Evolutionary conservation across 208 protist genomes (phyloP), one percentile per base, ranked within the genome.

Genomic region (Leishmania lainsoni): DNA sequence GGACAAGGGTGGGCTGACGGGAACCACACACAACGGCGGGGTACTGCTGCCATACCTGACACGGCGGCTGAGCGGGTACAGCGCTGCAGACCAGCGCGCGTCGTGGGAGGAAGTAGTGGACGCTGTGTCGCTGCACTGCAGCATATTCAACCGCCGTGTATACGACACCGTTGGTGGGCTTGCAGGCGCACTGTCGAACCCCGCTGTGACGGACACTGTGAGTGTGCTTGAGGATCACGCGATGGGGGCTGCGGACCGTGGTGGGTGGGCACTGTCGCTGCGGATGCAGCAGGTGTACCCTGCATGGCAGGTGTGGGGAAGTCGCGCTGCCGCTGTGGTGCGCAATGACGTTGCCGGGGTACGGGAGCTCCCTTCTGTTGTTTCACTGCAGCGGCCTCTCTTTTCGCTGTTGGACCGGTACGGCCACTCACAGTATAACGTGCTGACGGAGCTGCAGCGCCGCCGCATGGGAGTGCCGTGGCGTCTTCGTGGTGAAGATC

Each of bases 141-240:
- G 73, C 48, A 71, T 85, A 69, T 88, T 81, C 58, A 9, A 79
- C 81, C 81, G 81, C 61, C 51, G 35, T 1, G 14, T 76, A n/a
- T 84, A 84, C 71, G 77, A 89, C 58, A 71, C 79, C 14, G 72
- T 83, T 26, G 85, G 85, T 54, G 85, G 85, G 59, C 68, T 86
- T 22, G 78, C 73, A 14, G 58, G 22, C 17, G 75, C 69, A 42
- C 59, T 51, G 59, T n/a, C 54, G 22, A 58, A 5, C 26, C n/a
- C 51, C 59, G 35, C 49, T 39, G 16, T 49, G 22, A 51, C 8
- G 42, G 39, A 48, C 51, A 66, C n/a, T 26, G 59, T 65, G 59
- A 65, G 59, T 35, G n/a, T 0, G n/a, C 59, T 22, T 26, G 9
- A 65, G 5, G 59, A 65, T 10, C 35, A 74, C 49, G 68, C 77